phyloP scores from a whole-genome alignment of 2,329 filamentous ascomycete genomes.

The Ceratocystis eucalypticola region DNA sequence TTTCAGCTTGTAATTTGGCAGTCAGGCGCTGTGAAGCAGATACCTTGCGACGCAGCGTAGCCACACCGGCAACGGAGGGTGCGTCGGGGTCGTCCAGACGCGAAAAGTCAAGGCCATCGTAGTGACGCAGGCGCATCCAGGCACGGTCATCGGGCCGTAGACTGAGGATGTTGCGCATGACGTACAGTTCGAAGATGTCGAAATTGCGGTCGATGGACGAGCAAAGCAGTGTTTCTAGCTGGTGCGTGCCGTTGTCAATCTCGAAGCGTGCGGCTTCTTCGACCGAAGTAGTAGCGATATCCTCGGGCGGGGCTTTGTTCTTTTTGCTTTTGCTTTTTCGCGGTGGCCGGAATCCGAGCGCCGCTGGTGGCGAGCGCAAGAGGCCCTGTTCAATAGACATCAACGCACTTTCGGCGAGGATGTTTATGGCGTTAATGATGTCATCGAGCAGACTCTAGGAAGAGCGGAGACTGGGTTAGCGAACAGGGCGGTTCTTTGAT shows the following conservation, averaged over 20 bases:
- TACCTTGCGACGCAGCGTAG: constrained; percentile 57
- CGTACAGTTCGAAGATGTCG: constrained; percentile 79
- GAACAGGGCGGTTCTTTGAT: not conserved
- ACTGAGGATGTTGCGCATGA: constrained; percentile 70
- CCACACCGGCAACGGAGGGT: constrained; percentile 55
- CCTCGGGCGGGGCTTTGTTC: not conserved
- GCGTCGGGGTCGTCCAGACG: constrained; percentile 9
- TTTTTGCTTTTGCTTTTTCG: constrained; percentile 27
- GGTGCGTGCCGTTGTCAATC: constrained; percentile 77
- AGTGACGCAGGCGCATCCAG: constrained; percentile 75
- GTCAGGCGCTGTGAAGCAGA: constrained; percentile 69
- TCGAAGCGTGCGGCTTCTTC: constrained; percentile 42
- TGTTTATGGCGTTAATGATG: constrained; percentile 93
- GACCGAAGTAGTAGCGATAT: constrained; percentile 22
- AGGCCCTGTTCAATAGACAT: constrained; percentile 78
- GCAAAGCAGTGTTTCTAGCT: constrained; percentile 70
- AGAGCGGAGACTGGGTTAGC: constrained; percentile 12
- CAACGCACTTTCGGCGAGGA: constrained; percentile 78
- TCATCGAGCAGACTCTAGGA: constrained; percentile 81
- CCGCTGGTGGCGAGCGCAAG: constrained; percentile 54
- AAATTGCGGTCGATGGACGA: constrained; percentile 73
- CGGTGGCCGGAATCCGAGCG: constrained; percentile 62
- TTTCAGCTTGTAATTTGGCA: constrained; percentile 54
- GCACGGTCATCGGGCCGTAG: constrained; percentile 54
- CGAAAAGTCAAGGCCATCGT: constrained; percentile 51